phyloP scores from a whole-genome alignment of 1,284 basidiomycete genomes.

The Veloporphyrellus conicus region DNA sequence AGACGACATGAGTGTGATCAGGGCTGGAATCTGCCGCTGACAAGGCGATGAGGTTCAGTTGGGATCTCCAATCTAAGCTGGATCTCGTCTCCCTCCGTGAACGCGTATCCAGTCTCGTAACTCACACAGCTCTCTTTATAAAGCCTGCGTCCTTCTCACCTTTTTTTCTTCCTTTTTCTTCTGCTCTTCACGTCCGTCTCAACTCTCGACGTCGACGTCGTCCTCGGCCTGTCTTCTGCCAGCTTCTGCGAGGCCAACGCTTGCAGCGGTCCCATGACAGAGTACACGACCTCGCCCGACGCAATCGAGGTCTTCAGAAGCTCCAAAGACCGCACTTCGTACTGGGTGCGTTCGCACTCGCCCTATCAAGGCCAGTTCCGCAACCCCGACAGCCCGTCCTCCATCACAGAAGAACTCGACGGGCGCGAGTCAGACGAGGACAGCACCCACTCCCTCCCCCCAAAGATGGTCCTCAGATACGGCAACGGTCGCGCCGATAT shows the following conservation, averaged over 20 bases:
- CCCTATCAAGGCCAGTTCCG: slow-evolving; percentile 40
- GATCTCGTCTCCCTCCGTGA: slow-evolving; percentile 21
- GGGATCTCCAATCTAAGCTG: slow-evolving; percentile 15
- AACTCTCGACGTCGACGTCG: neutral
- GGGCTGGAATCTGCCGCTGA: slow-evolving; percentile 11
- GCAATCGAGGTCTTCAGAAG: slow-evolving; percentile 53
- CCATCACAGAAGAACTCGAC: slow-evolving; percentile 42
- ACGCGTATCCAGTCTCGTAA: slow-evolving; percentile 22
- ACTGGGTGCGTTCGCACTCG: slow-evolving; percentile 53
- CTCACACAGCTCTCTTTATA: slow-evolving; percentile 27
- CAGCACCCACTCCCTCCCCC: slow-evolving; percentile 63
- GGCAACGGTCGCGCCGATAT: slow-evolving; percentile 59
- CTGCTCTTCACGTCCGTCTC: slow-evolving; percentile 1
- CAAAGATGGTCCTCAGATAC: slow-evolving; percentile 66
- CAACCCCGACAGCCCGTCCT: slow-evolving; percentile 58
- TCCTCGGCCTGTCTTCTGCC: neutral
- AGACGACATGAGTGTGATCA: slow-evolving; percentile 23
- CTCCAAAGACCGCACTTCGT: slow-evolving; percentile 54
- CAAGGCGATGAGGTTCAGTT: slow-evolving; percentile 18
- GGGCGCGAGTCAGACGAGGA: slow-evolving; percentile 54
- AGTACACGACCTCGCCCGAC: slow-evolving; percentile 58
- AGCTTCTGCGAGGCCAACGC: no score
- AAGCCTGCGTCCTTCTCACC: slow-evolving; percentile 13
- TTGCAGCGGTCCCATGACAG: slow-evolving; percentile 54
- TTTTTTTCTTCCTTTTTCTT: slow-evolving; percentile 9